These are phyloP conservation scores for Scenedesmus sp. DNA, from an alignment of 163 green algal genomes.

Conservation along the genomic window DNA sequence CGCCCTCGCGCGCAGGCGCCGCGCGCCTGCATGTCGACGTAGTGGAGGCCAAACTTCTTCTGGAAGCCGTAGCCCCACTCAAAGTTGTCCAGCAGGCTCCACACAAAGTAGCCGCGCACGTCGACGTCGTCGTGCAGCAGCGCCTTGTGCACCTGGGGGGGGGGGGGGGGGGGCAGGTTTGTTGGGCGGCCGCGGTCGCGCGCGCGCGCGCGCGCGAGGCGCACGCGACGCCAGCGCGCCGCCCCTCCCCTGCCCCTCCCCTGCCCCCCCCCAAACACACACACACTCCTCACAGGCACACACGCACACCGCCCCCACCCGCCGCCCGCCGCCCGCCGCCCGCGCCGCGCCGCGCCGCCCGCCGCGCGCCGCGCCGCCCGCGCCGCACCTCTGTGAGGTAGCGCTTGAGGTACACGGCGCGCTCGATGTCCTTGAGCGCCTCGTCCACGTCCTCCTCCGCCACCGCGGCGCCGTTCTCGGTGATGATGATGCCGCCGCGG, in stretches of 20 bases:
- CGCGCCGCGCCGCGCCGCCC: no score
- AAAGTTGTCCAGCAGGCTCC: slow-evolving; percentile 65
- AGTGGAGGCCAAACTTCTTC: slow-evolving; percentile 61
- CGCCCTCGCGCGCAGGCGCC: neutral
- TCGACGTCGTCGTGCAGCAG: slow-evolving; percentile 54
- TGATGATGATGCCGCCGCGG: slow-evolving; percentile 62
- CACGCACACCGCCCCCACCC: no score
- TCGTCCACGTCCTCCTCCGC: slow-evolving; percentile 26
- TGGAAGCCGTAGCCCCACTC: slow-evolving; percentile 65
- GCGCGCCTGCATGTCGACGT: slow-evolving; percentile 51
- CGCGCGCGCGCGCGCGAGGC: no score
- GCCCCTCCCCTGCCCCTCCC: no score
- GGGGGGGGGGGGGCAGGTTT: neutral
- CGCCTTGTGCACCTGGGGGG: slow-evolving; percentile 51
- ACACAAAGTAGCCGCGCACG: slow-evolving; percentile 60
- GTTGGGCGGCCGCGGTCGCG: neutral
- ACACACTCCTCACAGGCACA: no score
- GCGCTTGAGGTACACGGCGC: slow-evolving; percentile 53
- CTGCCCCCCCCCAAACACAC: no score
- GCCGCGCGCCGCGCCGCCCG: no score
- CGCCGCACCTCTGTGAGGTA: slow-evolving; percentile 60
- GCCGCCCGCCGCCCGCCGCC: no score
- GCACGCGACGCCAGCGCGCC: no score
- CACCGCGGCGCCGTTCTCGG: slow-evolving; percentile 65
- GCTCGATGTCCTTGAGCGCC: slow-evolving; percentile 56